Conservation (phyloP, 768 basidiomycete species). For the Porphyrellus cyaneotinctus region DNA sequence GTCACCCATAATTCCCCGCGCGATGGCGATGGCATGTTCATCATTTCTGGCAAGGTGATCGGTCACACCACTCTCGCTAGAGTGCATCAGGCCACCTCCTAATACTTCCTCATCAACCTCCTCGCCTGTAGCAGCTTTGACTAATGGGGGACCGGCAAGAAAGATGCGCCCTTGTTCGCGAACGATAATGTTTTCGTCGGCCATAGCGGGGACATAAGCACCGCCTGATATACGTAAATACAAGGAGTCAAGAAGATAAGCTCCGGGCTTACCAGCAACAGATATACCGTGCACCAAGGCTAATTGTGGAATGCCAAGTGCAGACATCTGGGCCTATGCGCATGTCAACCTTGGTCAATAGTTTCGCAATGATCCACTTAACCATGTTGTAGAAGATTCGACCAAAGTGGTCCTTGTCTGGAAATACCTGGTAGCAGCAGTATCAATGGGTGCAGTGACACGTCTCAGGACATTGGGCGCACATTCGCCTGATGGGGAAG, state of each 20-base stretch:
- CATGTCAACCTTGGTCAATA: conserved; percentile 7
- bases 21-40: conserved; percentile 78
- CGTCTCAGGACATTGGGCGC: conserved; percentile 1
- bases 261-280: conserved; percentile 59
- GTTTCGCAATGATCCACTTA: conserved; percentile 2
- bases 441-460: not conserved
- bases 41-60: conserved; percentile 85
- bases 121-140: conserved; percentile 93
- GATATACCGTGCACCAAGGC: conserved; percentile 93
- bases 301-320: conserved; percentile 86
- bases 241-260: conserved; percentile 1
- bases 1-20: conserved; percentile 73
- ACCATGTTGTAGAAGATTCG: conserved; percentile 98
- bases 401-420: conserved; percentile 93
- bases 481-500: conserved; percentile 88
- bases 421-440: conserved; percentile 57
- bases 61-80: conserved; percentile 85
- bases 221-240: conserved; percentile 48
- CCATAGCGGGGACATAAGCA: conserved; percentile 95
- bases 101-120: conserved; percentile 89
- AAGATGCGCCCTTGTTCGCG: conserved; percentile 91
- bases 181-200: conserved; percentile 89
- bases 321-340: conserved; percentile 84
- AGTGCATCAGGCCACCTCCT: conserved; percentile 89
- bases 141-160: conserved; percentile 90